Conservation (phyloP, 1,139 yeast species). For the Meyerozyma elateridarum region DNA sequence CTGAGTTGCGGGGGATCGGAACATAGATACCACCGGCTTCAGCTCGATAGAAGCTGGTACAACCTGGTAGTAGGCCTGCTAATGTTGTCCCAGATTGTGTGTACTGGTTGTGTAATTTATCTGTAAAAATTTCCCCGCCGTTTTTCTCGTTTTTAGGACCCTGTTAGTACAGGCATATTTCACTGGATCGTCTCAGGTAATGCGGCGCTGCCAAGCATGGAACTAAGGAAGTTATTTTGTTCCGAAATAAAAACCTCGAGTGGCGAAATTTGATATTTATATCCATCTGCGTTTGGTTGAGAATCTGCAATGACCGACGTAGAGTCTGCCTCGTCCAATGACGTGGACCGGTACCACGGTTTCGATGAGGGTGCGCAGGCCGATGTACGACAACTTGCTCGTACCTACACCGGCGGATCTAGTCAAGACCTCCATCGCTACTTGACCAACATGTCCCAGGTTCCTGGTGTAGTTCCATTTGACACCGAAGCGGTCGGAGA, state of each 20-base stretch:
- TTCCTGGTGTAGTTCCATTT: conserved; percentile 45
- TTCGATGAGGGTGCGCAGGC: conserved; percentile 25
- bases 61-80: conserved; percentile 5
- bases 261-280: conserved; percentile 25
- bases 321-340: conserved; percentile 26
- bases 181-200: conserved; percentile 22
- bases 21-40: too few species aligned
- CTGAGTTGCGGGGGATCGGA: too few species aligned
- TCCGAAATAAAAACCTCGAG: too few species aligned
- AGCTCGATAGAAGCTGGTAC: conserved; percentile 4
- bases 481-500: conserved; percentile 11
- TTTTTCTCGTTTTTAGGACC: too few species aligned
- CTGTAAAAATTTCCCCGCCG: too few species aligned
- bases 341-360: conserved; percentile 36
- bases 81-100: conserved; percentile 21
- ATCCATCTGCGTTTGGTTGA: conserved; percentile 25
- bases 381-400: conserved; percentile 57
- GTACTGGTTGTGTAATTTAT: too few species aligned
- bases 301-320: conserved; percentile 30
- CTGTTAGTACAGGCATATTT: too few species aligned
- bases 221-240: too few species aligned
- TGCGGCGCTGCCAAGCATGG: too few species aligned
- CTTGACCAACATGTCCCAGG: conserved; percentile 47
- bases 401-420: conserved; percentile 36
- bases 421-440: conserved; percentile 23